Evolutionary conservation across 768 basidiomycete species (phyloP).

Genomic region (Flagelloscypha sp.): DNA sequence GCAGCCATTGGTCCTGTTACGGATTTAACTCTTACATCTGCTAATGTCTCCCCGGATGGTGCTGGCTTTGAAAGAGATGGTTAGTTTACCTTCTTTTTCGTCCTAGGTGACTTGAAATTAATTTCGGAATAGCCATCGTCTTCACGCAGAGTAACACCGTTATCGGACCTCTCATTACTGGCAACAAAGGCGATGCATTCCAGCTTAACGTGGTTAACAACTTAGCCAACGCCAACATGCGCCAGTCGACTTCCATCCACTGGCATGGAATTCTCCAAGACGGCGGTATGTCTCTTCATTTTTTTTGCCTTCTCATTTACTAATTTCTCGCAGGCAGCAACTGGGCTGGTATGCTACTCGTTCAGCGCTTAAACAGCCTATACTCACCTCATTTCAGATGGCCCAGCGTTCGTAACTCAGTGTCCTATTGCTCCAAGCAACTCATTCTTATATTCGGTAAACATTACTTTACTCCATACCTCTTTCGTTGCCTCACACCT

Average conservation of each 20-base stretch:
- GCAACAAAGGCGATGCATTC: constrained; percentile 31
- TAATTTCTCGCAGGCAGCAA: constrained; percentile 11
- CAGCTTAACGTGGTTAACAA: constrained; percentile 33
- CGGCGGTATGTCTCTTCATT: too few species aligned
- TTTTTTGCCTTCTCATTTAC: too few species aligned
- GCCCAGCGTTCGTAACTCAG: constrained; percentile 31
- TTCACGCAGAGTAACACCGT: too few species aligned
- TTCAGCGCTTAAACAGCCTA: background rate
- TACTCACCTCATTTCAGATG: constrained; percentile 17
- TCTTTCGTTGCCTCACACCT: constrained; percentile 13
- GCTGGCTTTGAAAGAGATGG: too few species aligned
- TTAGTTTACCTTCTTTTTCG: too few species aligned
- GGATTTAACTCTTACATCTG: constrained; percentile 17
- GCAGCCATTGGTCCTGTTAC: constrained; percentile 18
- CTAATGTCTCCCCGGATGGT: constrained; percentile 25
- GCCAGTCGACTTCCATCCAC: constrained; percentile 29
- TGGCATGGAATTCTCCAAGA: constrained; percentile 18
- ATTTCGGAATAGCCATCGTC: too few species aligned
- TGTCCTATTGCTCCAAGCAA: constrained; percentile 34
- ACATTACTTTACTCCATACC: constrained; percentile 9
- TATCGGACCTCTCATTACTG: constrained; percentile 27
- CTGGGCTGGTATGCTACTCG: constrained; percentile 24
- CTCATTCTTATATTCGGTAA: constrained; percentile 25
- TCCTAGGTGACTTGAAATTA: too few species aligned
- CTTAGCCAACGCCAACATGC: constrained; percentile 29